Evolutionary conservation across 2,329 filamentous ascomycete genomes (phyloP), one percentile per base, ranked within the genome.

Genomic region (Polytolypa hystricis): DNA sequence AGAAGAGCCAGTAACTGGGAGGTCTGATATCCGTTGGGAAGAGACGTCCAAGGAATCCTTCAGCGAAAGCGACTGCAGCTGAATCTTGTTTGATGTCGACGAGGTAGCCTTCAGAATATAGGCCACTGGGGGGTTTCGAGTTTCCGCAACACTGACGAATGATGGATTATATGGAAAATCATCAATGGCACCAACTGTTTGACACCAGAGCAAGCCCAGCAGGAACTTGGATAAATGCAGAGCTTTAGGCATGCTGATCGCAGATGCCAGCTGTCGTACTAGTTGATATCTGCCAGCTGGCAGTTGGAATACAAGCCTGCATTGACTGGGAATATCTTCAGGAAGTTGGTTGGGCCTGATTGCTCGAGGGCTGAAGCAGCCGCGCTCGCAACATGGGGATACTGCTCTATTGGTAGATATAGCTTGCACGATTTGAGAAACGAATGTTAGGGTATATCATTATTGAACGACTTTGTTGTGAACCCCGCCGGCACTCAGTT

Each of bases 1-100:
- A 49, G 91, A 91, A 1, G 76, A 83, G 17, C 16, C 21, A 17
- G 28, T 12, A 11, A 37, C 18, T 9, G 44, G 32, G 4, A 40
- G 14, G 11, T 33, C 23, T 18, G 38, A 33, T 9, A 83, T 65
- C 18, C 64, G 66, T 23, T 40, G 25, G 40, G 36, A 44, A 40
- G 39, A 57, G 56, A 17, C 34, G 20, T 42, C 37, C 18, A 47
- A 45, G 11, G 39, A 11, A 8, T 31, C 30, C 8, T 38, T 37
- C 16, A 45, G 30, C 28, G 44, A 34, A 4, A 43, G 33, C 14
- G 37, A 45, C 35, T 38, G 41, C 9, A 47, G 35, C 12, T 17
- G 39, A 21, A 47, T 28, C 9, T 37, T 34, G 12, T 32, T 42
- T 16, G 43, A 41, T 16, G 27, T 12, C 2, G 38, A 27, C 6